A percentile compares a stretch with the other conserved stretches of the same genome.
These are phyloP conservation scores for Raphidocelis subcapitata DNA, from an alignment of 139 green algal species.

Conservation along the genomic window DNA sequence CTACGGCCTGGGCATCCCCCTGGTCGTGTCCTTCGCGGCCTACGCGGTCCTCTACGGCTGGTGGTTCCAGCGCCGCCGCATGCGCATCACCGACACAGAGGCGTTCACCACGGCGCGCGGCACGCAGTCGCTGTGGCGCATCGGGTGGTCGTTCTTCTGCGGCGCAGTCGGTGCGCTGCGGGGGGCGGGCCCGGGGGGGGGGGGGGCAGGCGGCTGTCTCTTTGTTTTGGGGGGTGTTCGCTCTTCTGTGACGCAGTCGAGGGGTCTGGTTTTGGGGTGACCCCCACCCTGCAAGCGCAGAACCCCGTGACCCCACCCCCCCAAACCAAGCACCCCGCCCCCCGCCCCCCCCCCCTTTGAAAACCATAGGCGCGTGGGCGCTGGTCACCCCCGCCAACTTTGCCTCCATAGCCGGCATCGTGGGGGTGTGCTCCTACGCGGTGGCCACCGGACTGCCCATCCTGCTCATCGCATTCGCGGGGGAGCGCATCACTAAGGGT, in stretches of 20 bases:
- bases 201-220: too few species aligned
- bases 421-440: conserved; percentile 72
- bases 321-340: too few species aligned
- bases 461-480: conserved; percentile 63
- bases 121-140: conserved; percentile 35
- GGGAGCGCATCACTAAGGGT: conserved; percentile 33
- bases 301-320: too few species aligned
- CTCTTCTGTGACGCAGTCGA: too few species aligned
- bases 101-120: conserved; percentile 59
- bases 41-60: conserved; percentile 16
- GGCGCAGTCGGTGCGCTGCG: conserved; percentile 4
- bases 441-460: conserved; percentile 69
- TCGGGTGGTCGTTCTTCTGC: conserved; percentile 75
- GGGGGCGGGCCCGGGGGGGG: too few species aligned
- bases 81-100: conserved; percentile 36
- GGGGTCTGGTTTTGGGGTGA: too few species aligned
- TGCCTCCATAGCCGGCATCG: conserved; percentile 52
- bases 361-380: too few species aligned
- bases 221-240: too few species aligned
- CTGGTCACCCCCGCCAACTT: conserved; percentile 33
- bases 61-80: conserved; percentile 2
- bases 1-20: conserved; percentile 24
- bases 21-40: conserved; percentile 3
- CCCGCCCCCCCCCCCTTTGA: too few species aligned
- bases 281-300: too few species aligned